Evolutionary conservation across 2,329 filamentous ascomycete genomes (phyloP), one percentile per base, ranked within the genome.

Genomic region (Aspergillus caelatus): DNA sequence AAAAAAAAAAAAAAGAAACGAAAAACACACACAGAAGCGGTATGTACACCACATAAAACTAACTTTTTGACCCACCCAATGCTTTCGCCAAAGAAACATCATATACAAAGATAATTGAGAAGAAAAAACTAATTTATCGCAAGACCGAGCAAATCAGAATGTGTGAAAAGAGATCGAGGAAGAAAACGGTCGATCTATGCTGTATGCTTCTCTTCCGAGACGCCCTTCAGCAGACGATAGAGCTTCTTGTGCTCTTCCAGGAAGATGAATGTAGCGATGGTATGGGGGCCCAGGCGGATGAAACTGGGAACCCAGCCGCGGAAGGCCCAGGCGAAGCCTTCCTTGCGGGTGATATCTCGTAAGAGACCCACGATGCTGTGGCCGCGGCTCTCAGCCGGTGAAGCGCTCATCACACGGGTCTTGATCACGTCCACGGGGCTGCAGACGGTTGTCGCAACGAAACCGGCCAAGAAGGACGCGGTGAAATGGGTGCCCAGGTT

Each of bases 281-380:
- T 90, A 73, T 90, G 88, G 30, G 88, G 88, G 2, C 88, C 88
- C 23, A 90, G 75, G 9, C 88, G 82, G 62, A 89, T 87, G 68
- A 90, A 90, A 74, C 87, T 89, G 21, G 88, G 88, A 19, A 88
- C 85, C 87, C 87, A 90, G 30, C 88, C 88, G 68, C 86, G 84
- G 79, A 89, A 89, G 79, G 87, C 86, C 88, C 88, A 90, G 6
- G 81, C 77, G 39, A 87, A 75, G 12, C 88, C 88, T 73, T 89
- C 88, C 57, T 82, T 80, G 57, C 79, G 79, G 62, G 81, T 84
- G 39, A 88, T 86, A 23, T 86, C 81, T 26, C 80, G 78, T 56
- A 89, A 71, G 36, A 88, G 73, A 43, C 76, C 75, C 5, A 82
- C 65, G 5, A 89, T 75, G 43, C 77, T 77, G 41, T 79, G 77